phyloP scores from a whole-genome alignment of 1,284 basidiomycete species.

The Moniliophthora roreri region DNA sequence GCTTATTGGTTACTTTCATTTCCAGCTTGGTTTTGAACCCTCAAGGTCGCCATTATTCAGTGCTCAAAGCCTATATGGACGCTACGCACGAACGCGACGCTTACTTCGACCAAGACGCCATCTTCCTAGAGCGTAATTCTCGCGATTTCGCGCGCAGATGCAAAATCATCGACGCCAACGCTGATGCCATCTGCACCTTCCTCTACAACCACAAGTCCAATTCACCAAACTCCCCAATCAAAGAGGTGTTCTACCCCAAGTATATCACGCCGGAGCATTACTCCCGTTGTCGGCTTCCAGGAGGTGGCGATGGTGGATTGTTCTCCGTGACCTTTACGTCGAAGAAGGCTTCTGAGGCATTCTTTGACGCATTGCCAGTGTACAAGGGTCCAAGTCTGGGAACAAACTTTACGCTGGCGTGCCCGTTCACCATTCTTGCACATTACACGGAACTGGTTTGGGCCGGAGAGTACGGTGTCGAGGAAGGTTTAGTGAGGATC shows the following conservation, averaged over 20 bases:
- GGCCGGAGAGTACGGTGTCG: slow-evolving; percentile 88
- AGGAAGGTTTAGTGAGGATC: slow-evolving; percentile 82
- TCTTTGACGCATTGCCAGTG: slow-evolving; percentile 85
- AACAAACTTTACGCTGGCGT: slow-evolving; percentile 94
- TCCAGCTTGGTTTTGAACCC: slow-evolving; percentile 86
- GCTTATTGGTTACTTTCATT: slow-evolving; percentile 3
- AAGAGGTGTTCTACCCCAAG: slow-evolving; percentile 89
- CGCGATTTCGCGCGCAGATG: slow-evolving; percentile 87
- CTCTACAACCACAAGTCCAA: slow-evolving; percentile 60
- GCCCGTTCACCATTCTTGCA: slow-evolving; percentile 91
- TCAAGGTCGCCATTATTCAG: slow-evolving; percentile 61
- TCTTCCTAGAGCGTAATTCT: slow-evolving; percentile 98
- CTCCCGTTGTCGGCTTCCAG: slow-evolving; percentile 55
- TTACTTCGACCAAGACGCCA: slow-evolving; percentile 91
- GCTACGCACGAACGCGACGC: slow-evolving; percentile 74
- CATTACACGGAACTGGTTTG: slow-evolving; percentile 93
- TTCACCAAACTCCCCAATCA: slow-evolving; percentile 53
- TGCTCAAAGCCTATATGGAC: slow-evolving; percentile 64
- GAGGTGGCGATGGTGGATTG: slow-evolving; percentile 86
- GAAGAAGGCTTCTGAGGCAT: slow-evolving; percentile 67
- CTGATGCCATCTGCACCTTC: slow-evolving; percentile 81
- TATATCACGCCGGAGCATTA: slow-evolving; percentile 79
- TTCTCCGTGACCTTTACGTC: slow-evolving; percentile 90
- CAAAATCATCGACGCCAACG: slow-evolving; percentile 78
- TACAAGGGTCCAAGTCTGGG: slow-evolving; percentile 94